Conservation (phyloP, 2,329 filamentous ascomycete species). For the Hirsutella thompsonii region DNA sequence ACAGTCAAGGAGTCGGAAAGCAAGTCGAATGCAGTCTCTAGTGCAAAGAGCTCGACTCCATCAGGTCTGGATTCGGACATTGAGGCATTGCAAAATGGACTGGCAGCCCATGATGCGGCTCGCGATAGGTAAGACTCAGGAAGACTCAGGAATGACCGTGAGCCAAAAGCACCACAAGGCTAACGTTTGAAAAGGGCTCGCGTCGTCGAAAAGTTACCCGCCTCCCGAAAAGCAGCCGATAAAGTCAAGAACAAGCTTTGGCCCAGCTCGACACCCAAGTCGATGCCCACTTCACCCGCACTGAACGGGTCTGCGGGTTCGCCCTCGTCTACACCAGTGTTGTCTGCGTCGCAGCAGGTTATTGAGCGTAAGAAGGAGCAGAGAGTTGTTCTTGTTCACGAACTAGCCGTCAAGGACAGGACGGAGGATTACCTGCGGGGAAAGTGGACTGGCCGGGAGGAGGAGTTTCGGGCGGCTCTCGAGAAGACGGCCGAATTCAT, state of each 20-base stretch:
- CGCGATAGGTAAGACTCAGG: constrained; percentile 20
- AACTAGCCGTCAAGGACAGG: constrained; percentile 42
- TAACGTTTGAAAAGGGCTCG: constrained; percentile 18
- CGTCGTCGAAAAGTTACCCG: constrained; percentile 20
- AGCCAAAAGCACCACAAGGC: constrained; percentile 7
- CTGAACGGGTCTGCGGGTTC: constrained; percentile 41
- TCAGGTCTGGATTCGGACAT: constrained; percentile 36
- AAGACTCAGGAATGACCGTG: too few relatives aligned
- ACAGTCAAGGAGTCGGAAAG: constrained; percentile 15
- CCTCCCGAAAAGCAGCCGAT: constrained; percentile 16
- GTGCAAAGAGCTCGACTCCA: constrained; percentile 19
- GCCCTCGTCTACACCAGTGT: constrained; percentile 34
- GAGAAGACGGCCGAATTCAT: constrained; percentile 46
- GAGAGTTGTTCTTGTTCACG: constrained; percentile 43
- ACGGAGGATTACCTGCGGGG: constrained; percentile 33
- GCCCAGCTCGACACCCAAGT: constrained; percentile 23
- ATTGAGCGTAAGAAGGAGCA: constrained; percentile 41
- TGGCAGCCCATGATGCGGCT: constrained; percentile 21
- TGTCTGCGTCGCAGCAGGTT: constrained; percentile 36
- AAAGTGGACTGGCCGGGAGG: constrained; percentile 36
- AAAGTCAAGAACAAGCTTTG: constrained; percentile 31
- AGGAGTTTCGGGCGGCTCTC: constrained; percentile 41
- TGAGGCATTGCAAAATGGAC: constrained; percentile 31
- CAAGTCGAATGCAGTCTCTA: constrained; percentile 17
- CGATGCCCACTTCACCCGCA: constrained; percentile 40